phyloP scores from a whole-genome alignment of 2,329 filamentous ascomycete species.

The Allantophomopsis cytisporea region DNA sequence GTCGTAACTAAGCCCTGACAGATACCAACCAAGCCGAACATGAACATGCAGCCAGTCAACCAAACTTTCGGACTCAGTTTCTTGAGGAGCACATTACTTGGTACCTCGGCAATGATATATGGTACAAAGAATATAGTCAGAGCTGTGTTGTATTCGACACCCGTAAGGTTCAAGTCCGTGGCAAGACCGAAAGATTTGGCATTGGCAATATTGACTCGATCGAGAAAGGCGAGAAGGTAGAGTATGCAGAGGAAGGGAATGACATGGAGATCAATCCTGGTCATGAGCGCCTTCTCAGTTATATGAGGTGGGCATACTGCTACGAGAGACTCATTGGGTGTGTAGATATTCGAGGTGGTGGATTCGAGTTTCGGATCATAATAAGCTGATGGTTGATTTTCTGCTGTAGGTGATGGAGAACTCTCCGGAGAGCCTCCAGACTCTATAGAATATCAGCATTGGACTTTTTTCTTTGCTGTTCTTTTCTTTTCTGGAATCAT shows the following conservation, averaged over 20 bases:
- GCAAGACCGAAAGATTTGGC: slow-evolving; percentile 54
- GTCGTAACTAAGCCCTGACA: slow-evolving; percentile 30
- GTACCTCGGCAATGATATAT: slow-evolving; percentile 60
- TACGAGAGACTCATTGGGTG: slow-evolving; percentile 4
- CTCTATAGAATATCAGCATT: too few relatives aligned
- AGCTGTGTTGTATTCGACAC: slow-evolving; percentile 57
- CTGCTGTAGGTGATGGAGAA: too few relatives aligned
- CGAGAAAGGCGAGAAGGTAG: slow-evolving; percentile 56
- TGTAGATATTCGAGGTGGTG: too few relatives aligned
- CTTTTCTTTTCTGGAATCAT: too few relatives aligned
- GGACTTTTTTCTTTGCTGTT: too few relatives aligned
- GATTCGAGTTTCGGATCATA: too few relatives aligned
- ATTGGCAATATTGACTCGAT: slow-evolving; percentile 71
- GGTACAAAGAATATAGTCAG: slow-evolving; percentile 75
- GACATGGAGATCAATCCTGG: slow-evolving; percentile 57
- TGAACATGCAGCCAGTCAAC: slow-evolving; percentile 67
- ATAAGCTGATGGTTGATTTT: too few relatives aligned
- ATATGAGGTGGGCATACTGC: slow-evolving; percentile 18
- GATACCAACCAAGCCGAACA: slow-evolving; percentile 34
- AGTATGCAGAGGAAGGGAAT: slow-evolving; percentile 62
- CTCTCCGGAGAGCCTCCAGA: too few relatives aligned
- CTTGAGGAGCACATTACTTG: slow-evolving; percentile 62
- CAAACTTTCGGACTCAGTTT: slow-evolving; percentile 51
- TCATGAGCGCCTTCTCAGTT: slow-evolving; percentile 47
- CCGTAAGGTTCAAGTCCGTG: slow-evolving; percentile 45